phyloP scores from a whole-genome alignment of 2,329 filamentous ascomycete genomes.

The Neopestalotiopsis clavispora region DNA sequence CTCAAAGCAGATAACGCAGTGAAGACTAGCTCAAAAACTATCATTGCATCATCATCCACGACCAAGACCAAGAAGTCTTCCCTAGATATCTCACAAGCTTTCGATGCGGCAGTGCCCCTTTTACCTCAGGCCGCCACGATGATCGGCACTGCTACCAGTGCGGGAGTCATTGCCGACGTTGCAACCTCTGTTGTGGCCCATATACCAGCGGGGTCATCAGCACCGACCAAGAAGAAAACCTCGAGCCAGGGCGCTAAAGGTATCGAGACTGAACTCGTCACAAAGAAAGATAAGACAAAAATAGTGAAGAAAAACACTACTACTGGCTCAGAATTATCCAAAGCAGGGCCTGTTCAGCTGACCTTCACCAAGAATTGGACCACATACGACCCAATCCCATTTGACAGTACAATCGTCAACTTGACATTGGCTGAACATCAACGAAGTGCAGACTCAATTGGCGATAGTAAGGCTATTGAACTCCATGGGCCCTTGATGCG shows the following conservation, averaged over 20 bases:
- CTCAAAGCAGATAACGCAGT: too few relatives aligned
- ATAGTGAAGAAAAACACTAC: not conserved
- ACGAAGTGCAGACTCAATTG: not conserved
- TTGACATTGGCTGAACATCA: conserved; percentile 2
- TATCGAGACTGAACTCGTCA: not conserved
- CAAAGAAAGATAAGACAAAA: not conserved
- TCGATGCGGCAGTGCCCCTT: not conserved
- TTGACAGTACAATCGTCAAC: conserved; percentile 3
- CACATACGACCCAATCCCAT: conserved; percentile 5
- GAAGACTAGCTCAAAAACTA: too few relatives aligned
- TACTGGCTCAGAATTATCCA: not conserved
- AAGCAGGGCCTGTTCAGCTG: not conserved
- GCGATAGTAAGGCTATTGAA: not conserved
- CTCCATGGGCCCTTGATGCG: not conserved
- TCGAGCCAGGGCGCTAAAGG: not conserved
- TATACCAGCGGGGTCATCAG: too few relatives aligned
- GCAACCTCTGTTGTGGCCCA: not conserved
- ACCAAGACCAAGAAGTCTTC: not conserved
- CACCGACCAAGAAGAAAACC: not conserved
- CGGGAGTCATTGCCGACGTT: not conserved
- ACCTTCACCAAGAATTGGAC: not conserved
- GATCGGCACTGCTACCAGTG: not conserved
- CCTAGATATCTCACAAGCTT: not conserved
- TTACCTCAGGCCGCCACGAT: not conserved
- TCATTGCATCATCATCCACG: not conserved